Evolutionary conservation across 257 asterid genomes (phyloP).

Genomic region (Solanum dulcamara): DNA sequence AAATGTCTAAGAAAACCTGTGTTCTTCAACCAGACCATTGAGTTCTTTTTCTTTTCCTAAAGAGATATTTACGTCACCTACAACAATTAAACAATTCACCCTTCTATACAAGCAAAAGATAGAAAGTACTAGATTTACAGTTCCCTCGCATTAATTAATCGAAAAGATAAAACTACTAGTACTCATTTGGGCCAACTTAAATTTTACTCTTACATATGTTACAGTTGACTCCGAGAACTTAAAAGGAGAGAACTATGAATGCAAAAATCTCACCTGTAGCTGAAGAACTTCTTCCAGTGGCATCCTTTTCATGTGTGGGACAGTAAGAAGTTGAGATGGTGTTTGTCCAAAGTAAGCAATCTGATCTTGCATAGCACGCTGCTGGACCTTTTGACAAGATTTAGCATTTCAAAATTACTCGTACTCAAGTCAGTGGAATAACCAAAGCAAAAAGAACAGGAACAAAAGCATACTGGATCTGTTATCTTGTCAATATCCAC

Average conservation of each 20-base stretch:
- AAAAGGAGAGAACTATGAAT: background rate
- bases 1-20: background rate
- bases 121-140: background rate
- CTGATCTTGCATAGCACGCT: conserved; percentile 94
- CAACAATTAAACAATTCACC: background rate
- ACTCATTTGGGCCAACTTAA: background rate
- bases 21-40: background rate
- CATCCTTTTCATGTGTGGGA: conserved; percentile 88
- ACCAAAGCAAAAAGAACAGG: conserved; percentile 4
- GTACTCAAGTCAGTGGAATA: background rate
- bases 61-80: background rate
- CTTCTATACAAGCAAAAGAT: background rate
- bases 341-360: conserved; percentile 99
- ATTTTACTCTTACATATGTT: background rate
- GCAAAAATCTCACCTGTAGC: conserved; percentile 53
- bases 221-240: background rate
- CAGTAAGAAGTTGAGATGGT: conserved; percentile 87
- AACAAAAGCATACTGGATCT: conserved; percentile 64
- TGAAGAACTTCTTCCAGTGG: conserved; percentile 82
- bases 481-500: conserved; percentile 92
- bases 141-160: background rate
- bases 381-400: conserved; percentile 57
- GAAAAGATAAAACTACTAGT: background rate
- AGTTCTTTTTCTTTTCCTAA: background rate
- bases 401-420: background rate